phyloP scores from a whole-genome alignment of 169 alveolate genomes.

The Plasmodium knowlesi region DNA sequence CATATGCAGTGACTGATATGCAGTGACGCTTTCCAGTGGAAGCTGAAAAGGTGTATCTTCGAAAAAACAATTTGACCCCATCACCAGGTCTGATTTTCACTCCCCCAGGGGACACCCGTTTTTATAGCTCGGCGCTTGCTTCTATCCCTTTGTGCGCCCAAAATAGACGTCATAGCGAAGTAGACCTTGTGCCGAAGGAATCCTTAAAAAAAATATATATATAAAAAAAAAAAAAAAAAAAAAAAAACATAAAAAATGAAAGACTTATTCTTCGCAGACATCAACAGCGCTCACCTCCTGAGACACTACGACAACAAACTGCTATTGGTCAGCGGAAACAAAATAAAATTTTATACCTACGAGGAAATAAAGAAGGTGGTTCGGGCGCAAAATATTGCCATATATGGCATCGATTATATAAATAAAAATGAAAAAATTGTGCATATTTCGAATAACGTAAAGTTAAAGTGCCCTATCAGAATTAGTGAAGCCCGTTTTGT shows the following conservation, averaged over 20 bases:
- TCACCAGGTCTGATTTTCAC: background rate
- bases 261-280: slow-evolving; percentile 54
- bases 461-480: background rate
- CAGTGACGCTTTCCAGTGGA: no score
- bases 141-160: background rate
- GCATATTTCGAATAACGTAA: slow-evolving; percentile 66
- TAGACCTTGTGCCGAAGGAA: background rate
- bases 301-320: slow-evolving; percentile 58
- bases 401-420: slow-evolving; percentile 22
- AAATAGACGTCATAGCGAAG: no score
- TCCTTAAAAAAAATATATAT: background rate
- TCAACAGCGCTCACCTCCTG: slow-evolving; percentile 28
- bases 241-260: slow-evolving; percentile 4
- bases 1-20: background rate
- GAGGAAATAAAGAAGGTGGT: slow-evolving; percentile 41
- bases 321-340: slow-evolving; percentile 47
- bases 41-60: background rate
- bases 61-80: background rate
- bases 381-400: slow-evolving; percentile 48
- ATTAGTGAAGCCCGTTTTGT: background rate
- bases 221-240: background rate
- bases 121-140: background rate
- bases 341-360: slow-evolving; percentile 46
- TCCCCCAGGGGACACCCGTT: background rate
- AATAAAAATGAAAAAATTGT: slow-evolving; percentile 69